Percentiles rank a stretch among this genome's conserved stretches.
Evolutionary conservation across 257 asterid genomes (phyloP).

Genomic region (Petunia axillaris): DNA sequence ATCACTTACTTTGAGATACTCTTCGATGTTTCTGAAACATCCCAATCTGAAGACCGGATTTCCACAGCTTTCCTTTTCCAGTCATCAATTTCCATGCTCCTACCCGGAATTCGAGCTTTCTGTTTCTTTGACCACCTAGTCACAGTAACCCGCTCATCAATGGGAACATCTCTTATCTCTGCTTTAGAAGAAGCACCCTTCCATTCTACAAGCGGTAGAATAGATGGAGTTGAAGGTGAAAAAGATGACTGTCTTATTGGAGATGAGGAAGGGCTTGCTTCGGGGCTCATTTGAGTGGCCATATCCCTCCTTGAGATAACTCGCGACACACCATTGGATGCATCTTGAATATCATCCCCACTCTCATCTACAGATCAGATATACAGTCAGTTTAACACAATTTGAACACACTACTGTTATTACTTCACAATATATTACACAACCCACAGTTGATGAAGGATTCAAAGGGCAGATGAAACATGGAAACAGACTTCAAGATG

Average conservation of each 20-base stretch:
- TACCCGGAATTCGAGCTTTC: slow-evolving; percentile 42
- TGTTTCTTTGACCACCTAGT: slow-evolving; percentile 92
- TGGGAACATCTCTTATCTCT: slow-evolving; percentile 75
- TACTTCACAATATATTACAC: not conserved
- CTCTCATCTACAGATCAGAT: slow-evolving; percentile 23
- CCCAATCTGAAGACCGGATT: slow-evolving; percentile 62
- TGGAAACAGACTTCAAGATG: too few species aligned
- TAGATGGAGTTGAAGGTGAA: slow-evolving; percentile 61
- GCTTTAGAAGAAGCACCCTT: slow-evolving; percentile 51
- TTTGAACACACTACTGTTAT: not conserved
- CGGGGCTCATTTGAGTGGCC: slow-evolving; percentile 99
- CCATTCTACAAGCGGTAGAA: slow-evolving; percentile 59
- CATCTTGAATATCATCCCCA: slow-evolving; percentile 34
- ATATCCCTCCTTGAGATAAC: slow-evolving; percentile 82
- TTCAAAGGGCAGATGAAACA: not conserved
- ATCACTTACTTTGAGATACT: slow-evolving; percentile 65
- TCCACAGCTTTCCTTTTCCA: slow-evolving; percentile 71
- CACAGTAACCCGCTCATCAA: slow-evolving; percentile 81
- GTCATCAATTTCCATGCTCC: slow-evolving; percentile 54
- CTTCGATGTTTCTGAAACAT: slow-evolving; percentile 62
- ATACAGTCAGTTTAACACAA: not conserved
- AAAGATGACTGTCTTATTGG: slow-evolving; percentile 52
- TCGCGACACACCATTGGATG: slow-evolving; percentile 50
- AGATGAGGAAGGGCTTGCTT: slow-evolving; percentile 65
- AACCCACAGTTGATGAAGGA: not conserved